These are phyloP conservation scores for Pyropia haitanensis DNA, from an alignment of 23 red algal species.

Conservation along the genomic window DNA sequence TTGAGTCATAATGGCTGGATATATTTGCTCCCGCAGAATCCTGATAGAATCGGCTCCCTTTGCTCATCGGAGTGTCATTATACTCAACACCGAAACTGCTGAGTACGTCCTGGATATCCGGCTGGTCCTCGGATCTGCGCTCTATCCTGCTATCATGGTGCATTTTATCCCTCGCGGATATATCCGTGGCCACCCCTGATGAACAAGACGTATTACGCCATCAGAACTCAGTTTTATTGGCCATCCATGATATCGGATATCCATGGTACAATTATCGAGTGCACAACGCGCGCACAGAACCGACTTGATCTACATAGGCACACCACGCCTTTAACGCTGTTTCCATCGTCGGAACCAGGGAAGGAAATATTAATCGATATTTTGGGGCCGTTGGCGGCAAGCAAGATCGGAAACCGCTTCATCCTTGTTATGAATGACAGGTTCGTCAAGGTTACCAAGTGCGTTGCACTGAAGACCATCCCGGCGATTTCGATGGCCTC, in stretches of 20 bases:
- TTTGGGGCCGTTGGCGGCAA: conserved; percentile 5
- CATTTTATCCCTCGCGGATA: no score
- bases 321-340: conserved; percentile 13
- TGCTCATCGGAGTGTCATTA: no score
- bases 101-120: no score
- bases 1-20: no score
- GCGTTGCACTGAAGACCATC: neutral
- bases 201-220: conserved; percentile 4
- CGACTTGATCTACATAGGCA: conserved; percentile 1
- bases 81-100: no score
- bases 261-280: conserved; percentile 1
- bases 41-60: no score
- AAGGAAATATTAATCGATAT: conserved; percentile 14
- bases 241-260: conserved; percentile 8
- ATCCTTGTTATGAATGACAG: conserved; percentile 13
- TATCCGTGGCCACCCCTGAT: no score
- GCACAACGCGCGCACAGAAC: neutral
- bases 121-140: no score
- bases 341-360: conserved; percentile 2
- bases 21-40: no score
- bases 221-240: conserved; percentile 15
- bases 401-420: neutral
- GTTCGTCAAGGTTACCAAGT: conserved; percentile 11
- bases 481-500: neutral
- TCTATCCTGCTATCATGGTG: no score